A percentile compares a stretch with the other conserved stretches of the same genome.
Conservation (phyloP, 805 yeast genomes). For the Teunomyces pallodes region DNA sequence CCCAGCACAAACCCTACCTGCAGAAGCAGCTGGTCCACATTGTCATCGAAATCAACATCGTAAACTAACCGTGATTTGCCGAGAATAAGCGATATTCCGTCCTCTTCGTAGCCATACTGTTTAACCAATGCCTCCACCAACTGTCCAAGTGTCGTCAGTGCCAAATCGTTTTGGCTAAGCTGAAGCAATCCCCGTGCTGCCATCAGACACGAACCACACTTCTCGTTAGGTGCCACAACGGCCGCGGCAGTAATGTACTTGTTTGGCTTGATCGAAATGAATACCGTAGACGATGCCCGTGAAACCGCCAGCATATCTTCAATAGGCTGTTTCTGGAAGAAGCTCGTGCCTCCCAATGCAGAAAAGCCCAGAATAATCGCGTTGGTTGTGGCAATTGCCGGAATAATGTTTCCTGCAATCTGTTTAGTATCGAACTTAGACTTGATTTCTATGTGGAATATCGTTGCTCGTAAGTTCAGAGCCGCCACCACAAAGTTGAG, state of each 20-base stretch:
- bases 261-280: constrained; percentile 47
- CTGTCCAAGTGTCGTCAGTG: constrained; percentile 40
- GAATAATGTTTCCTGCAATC: constrained; percentile 96
- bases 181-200: constrained; percentile 51
- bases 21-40: constrained; percentile 45
- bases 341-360: constrained; percentile 65
- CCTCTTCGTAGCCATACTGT: constrained; percentile 49
- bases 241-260: constrained; percentile 65
- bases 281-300: constrained; percentile 26
- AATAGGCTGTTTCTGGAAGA: constrained; percentile 26
- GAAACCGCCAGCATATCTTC: neutral
- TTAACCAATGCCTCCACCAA: constrained; percentile 49
- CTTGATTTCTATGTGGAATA: constrained; percentile 68
- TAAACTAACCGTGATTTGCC: constrained; percentile 64
- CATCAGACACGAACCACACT: constrained; percentile 67
- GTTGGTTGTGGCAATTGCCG: constrained; percentile 97
- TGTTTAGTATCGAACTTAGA: constrained; percentile 86
- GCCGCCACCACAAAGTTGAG: constrained; percentile 84
- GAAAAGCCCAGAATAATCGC: constrained; percentile 93
- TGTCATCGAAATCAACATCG: constrained; percentile 88
- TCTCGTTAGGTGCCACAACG: constrained; percentile 59
- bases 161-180: constrained; percentile 24
- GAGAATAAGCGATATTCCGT: constrained; percentile 57
- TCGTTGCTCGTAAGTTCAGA: constrained; percentile 69
- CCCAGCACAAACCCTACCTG: constrained; percentile 57